Base-by-base conservation (phyloP, 148 eudicot species). In the Rheum nobile region DNA sequence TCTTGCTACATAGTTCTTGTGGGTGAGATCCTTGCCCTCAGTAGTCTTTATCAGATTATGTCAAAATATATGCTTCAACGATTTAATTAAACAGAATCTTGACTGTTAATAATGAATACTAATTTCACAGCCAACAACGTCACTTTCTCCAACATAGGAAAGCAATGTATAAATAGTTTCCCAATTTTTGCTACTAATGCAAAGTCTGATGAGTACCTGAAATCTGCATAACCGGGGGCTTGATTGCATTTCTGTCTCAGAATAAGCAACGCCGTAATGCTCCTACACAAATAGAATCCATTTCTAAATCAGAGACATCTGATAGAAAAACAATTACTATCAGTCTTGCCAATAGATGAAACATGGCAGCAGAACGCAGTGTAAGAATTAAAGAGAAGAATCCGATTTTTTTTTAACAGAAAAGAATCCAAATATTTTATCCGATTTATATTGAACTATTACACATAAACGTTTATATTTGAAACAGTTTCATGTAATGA, bases 201-300 rank as follows among this genome's bases (percentile, higher is more conserved):
- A 10, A 28, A 57, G 67, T 57, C 32, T 3, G 32, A 57, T 3
- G 32, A 57, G 73, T 86, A 93, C 97, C 84, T 91, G 90, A 85
- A 67, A 84, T 88, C 89, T 84, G 81, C 84, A 85, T 57, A 84
- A 80, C 35, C 85, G 90, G 47, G 92, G 93, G 82, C 93, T 93
- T 79, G 82, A 83, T 79, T 85, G 86, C 67, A 76, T 77, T 71
- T 83, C 86, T 34, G 76, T 78, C n/a, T 75, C 77, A 39, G 85
- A 78, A 82, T 79, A 81, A 44, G 88, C 79, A 74, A 86, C 75
- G 68, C 97, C 92, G 82, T 83, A 89, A 21, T 83, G 80, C 43
- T 88, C 94, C 98, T 93, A 57, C 22, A 57, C 14, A 57, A 24
- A 9, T 28, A 57, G 8, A 11, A 11, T 28, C 12, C 16, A 13